phyloP scores from a whole-genome alignment of 2,329 filamentous ascomycete species.

The Daldinia eschscholtzii region DNA sequence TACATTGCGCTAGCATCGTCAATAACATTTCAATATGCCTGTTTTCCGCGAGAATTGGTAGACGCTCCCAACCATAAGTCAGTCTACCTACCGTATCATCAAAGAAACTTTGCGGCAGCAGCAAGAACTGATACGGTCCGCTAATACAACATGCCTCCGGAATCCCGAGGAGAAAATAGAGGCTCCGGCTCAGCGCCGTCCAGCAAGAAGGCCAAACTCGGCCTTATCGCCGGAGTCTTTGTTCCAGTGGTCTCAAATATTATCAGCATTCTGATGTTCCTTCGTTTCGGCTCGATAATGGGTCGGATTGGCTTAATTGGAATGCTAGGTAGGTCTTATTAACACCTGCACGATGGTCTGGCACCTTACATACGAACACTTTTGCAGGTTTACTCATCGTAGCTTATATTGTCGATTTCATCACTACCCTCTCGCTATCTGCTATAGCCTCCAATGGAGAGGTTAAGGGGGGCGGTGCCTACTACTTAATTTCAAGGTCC shows the following conservation, averaged over 20 bases:
- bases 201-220: constrained; percentile 72
- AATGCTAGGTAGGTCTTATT: constrained; percentile 74
- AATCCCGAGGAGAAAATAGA: constrained; percentile 39
- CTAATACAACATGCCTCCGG: constrained; percentile 43
- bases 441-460: constrained; percentile 92
- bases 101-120: background rate
- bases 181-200: constrained; percentile 49
- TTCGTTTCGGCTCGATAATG: constrained; percentile 87
- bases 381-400: constrained; percentile 74
- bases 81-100: background rate
- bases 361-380: constrained; percentile 18
- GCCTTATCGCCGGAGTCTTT: constrained; percentile 83
- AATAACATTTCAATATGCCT: constrained; percentile 9
- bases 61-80: background rate
- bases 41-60: background rate
- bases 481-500: constrained; percentile 88
- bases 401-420: constrained; percentile 84
- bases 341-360: constrained; percentile 5
- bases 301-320: constrained; percentile 84
- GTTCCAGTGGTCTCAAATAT: constrained; percentile 92
- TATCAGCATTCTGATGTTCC: constrained; percentile 90
- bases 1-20: background rate
- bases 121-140: background rate
- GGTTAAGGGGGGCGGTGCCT: constrained; percentile 87
- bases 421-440: constrained; percentile 87